Percentiles rank a stretch among this genome's conserved stretches.
Evolutionary conservation across 148 eudicot genomes (phyloP).

Genomic region (Chenopodium formosanum): DNA sequence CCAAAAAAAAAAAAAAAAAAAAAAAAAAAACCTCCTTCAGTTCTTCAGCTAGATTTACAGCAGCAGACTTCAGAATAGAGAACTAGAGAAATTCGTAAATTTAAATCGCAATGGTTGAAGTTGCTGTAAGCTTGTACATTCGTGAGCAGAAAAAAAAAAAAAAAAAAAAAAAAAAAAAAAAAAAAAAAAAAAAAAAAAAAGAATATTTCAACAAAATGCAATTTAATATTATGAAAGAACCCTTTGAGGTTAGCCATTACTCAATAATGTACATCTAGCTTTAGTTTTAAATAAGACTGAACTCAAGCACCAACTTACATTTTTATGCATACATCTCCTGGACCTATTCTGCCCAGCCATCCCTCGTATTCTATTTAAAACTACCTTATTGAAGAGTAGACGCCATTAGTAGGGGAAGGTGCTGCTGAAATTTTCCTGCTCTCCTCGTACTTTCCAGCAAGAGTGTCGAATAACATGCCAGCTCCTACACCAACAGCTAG

Average conservation of each 20-base stretch:
- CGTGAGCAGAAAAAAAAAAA: too few relatives aligned
- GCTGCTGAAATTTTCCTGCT: constrained; percentile 34
- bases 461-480: constrained; percentile 73
- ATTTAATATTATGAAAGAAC: not conserved
- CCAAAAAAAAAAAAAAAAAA: not conserved
- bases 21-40: not conserved
- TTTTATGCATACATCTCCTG: not conserved
- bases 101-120: not conserved
- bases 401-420: constrained; percentile 6
- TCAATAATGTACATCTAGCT: constrained; percentile 13
- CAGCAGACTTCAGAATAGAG: not conserved
- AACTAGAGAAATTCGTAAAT: not conserved
- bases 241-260: constrained; percentile 2
- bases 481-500: constrained; percentile 91
- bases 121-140: too few relatives aligned
- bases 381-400: constrained; percentile 20
- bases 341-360: not conserved
- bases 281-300: not conserved
- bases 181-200: not conserved
- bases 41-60: not conserved
- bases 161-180: not conserved
- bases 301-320: constrained; percentile 15
- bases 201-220: not conserved
- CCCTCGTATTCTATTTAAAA: not conserved
- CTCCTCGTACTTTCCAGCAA: constrained; percentile 77